A percentile compares a stretch with the other conserved stretches of the same genome.
These are phyloP conservation scores for Fraxinus floribunda DNA, from an alignment of 305 asterid species.

Conservation along the genomic window DNA sequence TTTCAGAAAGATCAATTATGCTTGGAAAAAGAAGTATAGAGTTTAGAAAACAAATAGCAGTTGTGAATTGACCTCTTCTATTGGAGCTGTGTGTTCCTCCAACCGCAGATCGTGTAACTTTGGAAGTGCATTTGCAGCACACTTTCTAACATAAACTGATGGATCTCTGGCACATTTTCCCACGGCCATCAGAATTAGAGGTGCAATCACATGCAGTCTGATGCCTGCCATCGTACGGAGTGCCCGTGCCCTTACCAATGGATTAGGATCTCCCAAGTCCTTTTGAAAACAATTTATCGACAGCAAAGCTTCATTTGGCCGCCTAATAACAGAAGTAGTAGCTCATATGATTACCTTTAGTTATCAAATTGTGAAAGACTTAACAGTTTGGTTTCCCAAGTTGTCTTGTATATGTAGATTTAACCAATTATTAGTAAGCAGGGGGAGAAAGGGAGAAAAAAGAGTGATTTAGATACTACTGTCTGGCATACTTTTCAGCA, in stretches of 20 bases:
- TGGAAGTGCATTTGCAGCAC: constrained; percentile 95
- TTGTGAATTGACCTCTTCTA: constrained; percentile 69
- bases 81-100: constrained; percentile 68
- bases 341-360: neutral
- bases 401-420: constrained; percentile 9
- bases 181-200: constrained; percentile 77
- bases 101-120: constrained; percentile 87
- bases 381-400: neutral
- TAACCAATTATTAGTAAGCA: constrained; percentile 13
- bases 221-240: constrained; percentile 98
- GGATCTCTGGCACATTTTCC: constrained; percentile 94
- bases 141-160: constrained; percentile 87
- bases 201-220: constrained; percentile 82
- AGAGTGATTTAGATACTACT: constrained; percentile 11
- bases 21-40: constrained; percentile 6
- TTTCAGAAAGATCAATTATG: neutral
- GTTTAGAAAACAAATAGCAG: neutral
- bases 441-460: constrained; percentile 3
- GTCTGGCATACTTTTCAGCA: constrained; percentile 72
- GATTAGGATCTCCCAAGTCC: constrained; percentile 90
- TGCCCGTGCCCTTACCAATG: constrained; percentile 94
- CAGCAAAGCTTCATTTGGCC: constrained; percentile 86
- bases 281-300: constrained; percentile 93
- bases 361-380: neutral
- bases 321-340: constrained; percentile 43